phyloP scores from a whole-genome alignment of 2,329 filamentous ascomycete genomes.

The Pochonia chlamydosporia region DNA sequence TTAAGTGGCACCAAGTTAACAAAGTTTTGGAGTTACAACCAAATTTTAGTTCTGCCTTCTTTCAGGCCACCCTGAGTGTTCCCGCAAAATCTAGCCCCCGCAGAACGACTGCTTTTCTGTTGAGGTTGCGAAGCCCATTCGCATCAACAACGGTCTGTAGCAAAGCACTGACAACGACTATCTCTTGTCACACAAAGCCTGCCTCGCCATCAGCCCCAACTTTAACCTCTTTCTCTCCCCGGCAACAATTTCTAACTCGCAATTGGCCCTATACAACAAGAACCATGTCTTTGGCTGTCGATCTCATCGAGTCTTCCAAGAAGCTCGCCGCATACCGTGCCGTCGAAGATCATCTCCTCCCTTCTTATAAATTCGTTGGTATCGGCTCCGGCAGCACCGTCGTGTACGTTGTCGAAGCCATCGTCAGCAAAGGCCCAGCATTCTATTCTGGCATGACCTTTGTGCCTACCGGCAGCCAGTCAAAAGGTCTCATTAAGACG shows the following conservation, averaged over 20 bases:
- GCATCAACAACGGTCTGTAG: too few species aligned
- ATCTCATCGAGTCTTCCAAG: constrained; percentile 65
- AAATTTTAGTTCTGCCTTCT: too few species aligned
- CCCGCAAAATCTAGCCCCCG: too few species aligned
- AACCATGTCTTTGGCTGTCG: constrained; percentile 29
- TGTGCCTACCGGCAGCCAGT: constrained; percentile 88
- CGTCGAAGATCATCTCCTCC: constrained; percentile 65
- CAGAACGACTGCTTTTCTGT: too few species aligned
- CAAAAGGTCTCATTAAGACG: constrained; percentile 74
- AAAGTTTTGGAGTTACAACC: too few species aligned
- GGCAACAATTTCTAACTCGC: neutral
- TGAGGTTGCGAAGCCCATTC: too few species aligned
- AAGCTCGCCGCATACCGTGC: constrained; percentile 68
- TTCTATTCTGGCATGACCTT: constrained; percentile 67
- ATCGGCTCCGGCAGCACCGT: constrained; percentile 81
- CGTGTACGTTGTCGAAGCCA: constrained; percentile 79
- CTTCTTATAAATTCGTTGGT: constrained; percentile 59
- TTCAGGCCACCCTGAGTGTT: too few species aligned
- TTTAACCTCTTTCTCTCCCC: neutral
- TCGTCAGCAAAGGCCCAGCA: constrained; percentile 52
- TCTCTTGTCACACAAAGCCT: too few species aligned
- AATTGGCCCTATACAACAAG: constrained; percentile 5
- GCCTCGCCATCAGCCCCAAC: neutral
- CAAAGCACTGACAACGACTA: too few species aligned
- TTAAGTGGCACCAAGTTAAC: too few species aligned